phyloP scores from a whole-genome alignment of 164 flowering plant genomes.

The Umbilicus rupestris region DNA sequence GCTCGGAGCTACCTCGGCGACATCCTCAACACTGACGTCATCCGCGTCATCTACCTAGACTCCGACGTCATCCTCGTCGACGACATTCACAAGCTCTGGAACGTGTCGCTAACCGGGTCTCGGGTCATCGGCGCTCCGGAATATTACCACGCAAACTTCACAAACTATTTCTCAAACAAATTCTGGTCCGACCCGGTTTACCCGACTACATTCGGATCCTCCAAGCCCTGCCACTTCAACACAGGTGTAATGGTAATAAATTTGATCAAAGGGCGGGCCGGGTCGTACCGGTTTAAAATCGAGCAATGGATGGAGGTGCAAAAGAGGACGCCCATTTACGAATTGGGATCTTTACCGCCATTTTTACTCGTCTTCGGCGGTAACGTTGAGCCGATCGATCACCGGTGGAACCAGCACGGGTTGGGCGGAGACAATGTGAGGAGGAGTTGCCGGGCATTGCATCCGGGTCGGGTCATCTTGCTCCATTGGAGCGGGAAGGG shows the following conservation, averaged over 20 bases:
- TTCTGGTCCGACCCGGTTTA: slow-evolving; percentile 11
- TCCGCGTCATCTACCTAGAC: neutral
- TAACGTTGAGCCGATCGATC: slow-evolving; percentile 6
- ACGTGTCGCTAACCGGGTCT: neutral
- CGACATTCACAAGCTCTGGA: slow-evolving; percentile 9
- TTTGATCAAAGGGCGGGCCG: neutral
- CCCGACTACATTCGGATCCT: neutral
- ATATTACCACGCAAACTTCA: slow-evolving; percentile 1
- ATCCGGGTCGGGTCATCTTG: slow-evolving; percentile 7
- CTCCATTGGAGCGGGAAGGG: slow-evolving; percentile 9
- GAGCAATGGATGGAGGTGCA: slow-evolving; percentile 6
- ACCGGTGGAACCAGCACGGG: slow-evolving; percentile 9
- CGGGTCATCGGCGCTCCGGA: slow-evolving; percentile 8
- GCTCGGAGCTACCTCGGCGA: slow-evolving; percentile 9
- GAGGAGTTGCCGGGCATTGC: slow-evolving; percentile 2
- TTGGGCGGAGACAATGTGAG: slow-evolving; percentile 7
- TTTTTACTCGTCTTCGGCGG: slow-evolving; percentile 6
- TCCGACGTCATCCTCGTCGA: slow-evolving; percentile 7
- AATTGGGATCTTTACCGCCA: slow-evolving; percentile 1
- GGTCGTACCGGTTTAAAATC: neutral
- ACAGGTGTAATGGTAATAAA: slow-evolving; percentile 7
- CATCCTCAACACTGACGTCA: neutral
- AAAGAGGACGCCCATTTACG: slow-evolving; percentile 3
- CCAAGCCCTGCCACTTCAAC: neutral
- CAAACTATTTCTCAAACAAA: neutral